phyloP scores from a whole-genome alignment of 305 asterid species.

The Solanum aculeatissimum region DNA sequence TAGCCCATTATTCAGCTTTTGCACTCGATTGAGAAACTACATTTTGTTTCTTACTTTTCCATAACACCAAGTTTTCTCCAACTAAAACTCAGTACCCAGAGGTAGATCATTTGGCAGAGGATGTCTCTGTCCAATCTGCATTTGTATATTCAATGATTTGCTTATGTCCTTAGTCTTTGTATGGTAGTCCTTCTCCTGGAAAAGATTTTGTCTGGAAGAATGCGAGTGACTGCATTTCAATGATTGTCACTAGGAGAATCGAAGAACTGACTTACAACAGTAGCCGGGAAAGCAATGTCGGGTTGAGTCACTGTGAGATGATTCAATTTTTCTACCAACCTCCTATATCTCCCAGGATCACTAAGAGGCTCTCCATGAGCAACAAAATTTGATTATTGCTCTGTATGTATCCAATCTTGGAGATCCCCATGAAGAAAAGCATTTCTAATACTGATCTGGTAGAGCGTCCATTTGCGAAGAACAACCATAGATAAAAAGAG shows the following conservation, averaged over 20 bases:
- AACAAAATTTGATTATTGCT: background rate
- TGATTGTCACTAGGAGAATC: background rate
- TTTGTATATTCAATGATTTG: background rate
- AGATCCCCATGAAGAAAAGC: background rate
- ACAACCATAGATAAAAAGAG: background rate
- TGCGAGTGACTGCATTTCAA: background rate
- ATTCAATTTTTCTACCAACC: background rate
- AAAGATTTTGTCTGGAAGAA: background rate
- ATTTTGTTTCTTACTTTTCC: background rate
- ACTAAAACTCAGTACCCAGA: background rate
- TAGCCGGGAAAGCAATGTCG: background rate
- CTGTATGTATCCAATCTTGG: background rate
- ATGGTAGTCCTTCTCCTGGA: background rate
- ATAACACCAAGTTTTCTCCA: background rate
- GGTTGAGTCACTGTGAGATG: background rate
- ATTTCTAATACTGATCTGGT: background rate
- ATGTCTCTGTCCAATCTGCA: background rate
- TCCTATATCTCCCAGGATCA: background rate
- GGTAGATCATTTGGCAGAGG: background rate
- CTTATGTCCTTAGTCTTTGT: background rate
- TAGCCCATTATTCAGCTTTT: background rate
- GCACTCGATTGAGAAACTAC: background rate
- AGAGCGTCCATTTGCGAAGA: background rate
- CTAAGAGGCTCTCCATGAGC: background rate
- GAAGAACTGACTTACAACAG: background rate